Percentiles rank a stretch among this genome's conserved stretches.
Evolutionary conservation across 225 moss, liverwort and hornwort species (phyloP).

Genomic region (Antitrichia curtipendula): DNA sequence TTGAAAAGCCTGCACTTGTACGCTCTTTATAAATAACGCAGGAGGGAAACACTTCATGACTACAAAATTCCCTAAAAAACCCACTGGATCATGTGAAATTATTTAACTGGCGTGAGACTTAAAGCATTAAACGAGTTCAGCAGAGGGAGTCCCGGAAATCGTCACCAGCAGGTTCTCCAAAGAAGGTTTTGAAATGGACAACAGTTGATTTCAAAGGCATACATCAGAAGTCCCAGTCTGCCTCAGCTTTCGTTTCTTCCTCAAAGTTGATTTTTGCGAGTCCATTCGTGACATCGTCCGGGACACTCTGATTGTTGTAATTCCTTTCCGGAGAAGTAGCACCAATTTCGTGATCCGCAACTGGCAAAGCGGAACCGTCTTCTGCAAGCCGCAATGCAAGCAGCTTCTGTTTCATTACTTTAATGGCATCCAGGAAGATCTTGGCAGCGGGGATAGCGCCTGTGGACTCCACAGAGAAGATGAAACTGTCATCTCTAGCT

Average conservation of each 20-base stretch:
- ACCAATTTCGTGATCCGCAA: not conserved
- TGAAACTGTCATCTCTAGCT: conserved; percentile 44
- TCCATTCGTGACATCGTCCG: not conserved
- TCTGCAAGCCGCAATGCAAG: conserved; percentile 49
- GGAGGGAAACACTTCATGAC: not conserved
- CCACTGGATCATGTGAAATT: not conserved
- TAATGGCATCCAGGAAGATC: conserved; percentile 60
- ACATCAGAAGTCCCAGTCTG: not conserved
- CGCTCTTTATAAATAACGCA: too few species aligned
- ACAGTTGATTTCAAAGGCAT: not conserved
- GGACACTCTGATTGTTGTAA: not conserved
- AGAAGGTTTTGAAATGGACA: not conserved
- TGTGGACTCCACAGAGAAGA: conserved; percentile 73
- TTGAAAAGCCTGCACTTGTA: not conserved
- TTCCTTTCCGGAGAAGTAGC: not conserved
- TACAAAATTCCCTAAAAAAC: not conserved
- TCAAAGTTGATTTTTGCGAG: not conserved
- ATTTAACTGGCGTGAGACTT: too few species aligned
- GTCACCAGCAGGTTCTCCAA: not conserved
- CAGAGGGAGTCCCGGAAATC: too few species aligned
- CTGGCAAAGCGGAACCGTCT: not conserved
- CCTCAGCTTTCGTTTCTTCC: not conserved
- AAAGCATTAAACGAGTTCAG: not conserved
- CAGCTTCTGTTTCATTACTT: conserved; percentile 50
- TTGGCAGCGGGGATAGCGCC: conserved; percentile 48